Base-by-base conservation (phyloP, 495 filamentous ascomycete species). In the Halenospora varia region DNA sequence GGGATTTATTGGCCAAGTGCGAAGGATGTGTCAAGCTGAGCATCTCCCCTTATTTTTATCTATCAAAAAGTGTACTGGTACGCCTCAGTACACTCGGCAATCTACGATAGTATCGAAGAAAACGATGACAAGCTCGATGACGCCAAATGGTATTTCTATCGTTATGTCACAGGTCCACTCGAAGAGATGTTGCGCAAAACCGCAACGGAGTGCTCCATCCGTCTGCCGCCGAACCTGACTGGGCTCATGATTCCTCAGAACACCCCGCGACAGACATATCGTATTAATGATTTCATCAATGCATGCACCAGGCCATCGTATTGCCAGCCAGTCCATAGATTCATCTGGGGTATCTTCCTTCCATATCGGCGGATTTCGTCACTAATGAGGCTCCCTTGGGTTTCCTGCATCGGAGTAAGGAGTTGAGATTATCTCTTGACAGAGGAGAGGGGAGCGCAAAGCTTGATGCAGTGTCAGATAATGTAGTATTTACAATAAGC, bases 291-390 rank as follows among this genome's bases (percentile, higher is more conserved):
- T 48, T 39, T 70, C 20, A 55, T 68, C 29, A 57, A 71, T 41
- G 71, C 68, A 9, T 71, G 68, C 49, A 72, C 69, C 18, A 52
- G 68, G 25, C 55, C 59, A 3, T 64, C 59, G 6, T 74, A 73
- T 53, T 25, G 41, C 23, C 62, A 65, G 39, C 68, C 69, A 2
- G 20, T 67, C n/a, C 25, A 56, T 13, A 68, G 20, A 61, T 72
- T 26, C 59, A 52, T 20, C 11, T 2, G 8, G 60, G 59, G 25
- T 64, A 60, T 53, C 25, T 48, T 2, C 53, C 55, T 8, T 53
- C 57, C 9, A 50, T 66, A n/a, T 53, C 47, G 8, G 45, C 19
- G 6, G 57, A 63, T 17, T 66, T 61, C 61, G 13, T 47, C 3
- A 10, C 49, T 42, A 39, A 63, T 11, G 42, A 51, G 15, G n/a